These are phyloP conservation scores for Luzula sylvatica DNA, from an alignment of 176 grass and related monocot species.

Conservation along the genomic window DNA sequence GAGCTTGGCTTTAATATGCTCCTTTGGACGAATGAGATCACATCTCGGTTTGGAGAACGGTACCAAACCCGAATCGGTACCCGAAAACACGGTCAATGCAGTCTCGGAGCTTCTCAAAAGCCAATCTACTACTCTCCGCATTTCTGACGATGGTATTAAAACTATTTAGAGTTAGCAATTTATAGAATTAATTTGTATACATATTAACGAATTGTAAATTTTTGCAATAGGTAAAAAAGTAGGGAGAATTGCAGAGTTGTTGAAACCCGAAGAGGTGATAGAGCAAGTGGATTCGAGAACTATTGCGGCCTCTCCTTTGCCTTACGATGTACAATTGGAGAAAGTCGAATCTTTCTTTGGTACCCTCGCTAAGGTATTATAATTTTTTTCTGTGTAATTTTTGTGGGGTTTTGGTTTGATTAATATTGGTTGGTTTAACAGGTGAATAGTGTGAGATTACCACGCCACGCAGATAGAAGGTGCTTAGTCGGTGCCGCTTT, in stretches of 20 bases:
- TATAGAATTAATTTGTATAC: not conserved
- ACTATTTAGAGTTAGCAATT: too few relatives aligned
- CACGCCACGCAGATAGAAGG: conserved; percentile 68
- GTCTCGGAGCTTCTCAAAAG: conserved; percentile 56
- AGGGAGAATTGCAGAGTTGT: conserved; percentile 53
- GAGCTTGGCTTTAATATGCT: conserved; percentile 82
- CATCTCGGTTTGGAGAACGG: conserved; percentile 42
- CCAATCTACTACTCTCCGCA: conserved; percentile 39
- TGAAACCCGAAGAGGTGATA: conserved; percentile 64
- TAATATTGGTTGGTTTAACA: conserved; percentile 14
- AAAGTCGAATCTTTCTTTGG: conserved; percentile 71
- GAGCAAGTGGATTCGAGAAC: conserved; percentile 73
- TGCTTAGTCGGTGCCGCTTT: conserved; percentile 72
- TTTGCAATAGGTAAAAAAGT: conserved; percentile 47
- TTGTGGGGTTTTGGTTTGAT: not conserved
- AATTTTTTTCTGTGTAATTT: too few relatives aligned
- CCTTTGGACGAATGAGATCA: conserved; percentile 65
- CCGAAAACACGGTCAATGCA: conserved; percentile 30
- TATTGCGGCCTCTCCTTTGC: conserved; percentile 67
- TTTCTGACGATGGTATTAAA: conserved; percentile 56
- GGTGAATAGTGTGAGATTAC: conserved; percentile 92
- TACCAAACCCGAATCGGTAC: conserved; percentile 45
- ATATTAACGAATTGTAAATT: conserved; percentile 5
- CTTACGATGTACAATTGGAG: conserved; percentile 73
- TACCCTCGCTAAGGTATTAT: conserved; percentile 46